phyloP scores from a whole-genome alignment of 2,329 filamentous ascomycete species.

The Fusarium temperatum region DNA sequence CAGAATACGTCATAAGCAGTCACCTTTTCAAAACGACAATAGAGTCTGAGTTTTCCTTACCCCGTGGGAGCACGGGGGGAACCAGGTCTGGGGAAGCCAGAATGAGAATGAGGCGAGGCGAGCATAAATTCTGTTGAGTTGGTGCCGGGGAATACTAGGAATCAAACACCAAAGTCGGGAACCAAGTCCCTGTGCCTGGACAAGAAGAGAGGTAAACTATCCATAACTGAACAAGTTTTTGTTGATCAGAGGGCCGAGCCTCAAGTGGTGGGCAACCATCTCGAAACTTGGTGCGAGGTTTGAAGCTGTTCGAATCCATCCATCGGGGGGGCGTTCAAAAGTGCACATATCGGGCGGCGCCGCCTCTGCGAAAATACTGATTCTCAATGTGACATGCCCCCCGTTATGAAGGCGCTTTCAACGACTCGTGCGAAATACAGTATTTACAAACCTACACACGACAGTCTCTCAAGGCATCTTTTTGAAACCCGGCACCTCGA shows the following conservation, averaged over 20 bases:
- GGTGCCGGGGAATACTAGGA: not conserved
- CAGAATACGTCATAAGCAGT: slow-evolving; percentile 34
- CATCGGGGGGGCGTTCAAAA: not conserved
- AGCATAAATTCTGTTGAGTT: not conserved
- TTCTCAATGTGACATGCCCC: not conserved
- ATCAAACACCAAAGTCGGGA: not conserved
- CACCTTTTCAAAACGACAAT: not conserved
- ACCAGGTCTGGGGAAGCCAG: not conserved
- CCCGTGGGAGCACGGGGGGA: not conserved
- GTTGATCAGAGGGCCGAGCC: slow-evolving; percentile 32
- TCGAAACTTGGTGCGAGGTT: not conserved
- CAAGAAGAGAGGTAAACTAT: slow-evolving; percentile 27
- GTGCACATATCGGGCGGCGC: slow-evolving; percentile 3
- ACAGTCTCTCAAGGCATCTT: not conserved
- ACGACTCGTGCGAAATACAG: not conserved
- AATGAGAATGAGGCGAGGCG: not conserved
- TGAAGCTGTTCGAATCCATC: not conserved
- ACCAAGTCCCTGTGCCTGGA: slow-evolving; percentile 30
- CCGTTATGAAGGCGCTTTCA: not conserved
- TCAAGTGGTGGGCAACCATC: slow-evolving; percentile 31
- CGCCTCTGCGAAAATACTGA: slow-evolving; percentile 4
- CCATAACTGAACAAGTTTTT: slow-evolving; percentile 32
- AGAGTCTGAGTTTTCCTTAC: not conserved
- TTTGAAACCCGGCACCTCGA: not conserved
- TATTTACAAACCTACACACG: not conserved